Base-by-base conservation (phyloP, 176 grass and related monocot genomes). In the Carex littledalei region DNA sequence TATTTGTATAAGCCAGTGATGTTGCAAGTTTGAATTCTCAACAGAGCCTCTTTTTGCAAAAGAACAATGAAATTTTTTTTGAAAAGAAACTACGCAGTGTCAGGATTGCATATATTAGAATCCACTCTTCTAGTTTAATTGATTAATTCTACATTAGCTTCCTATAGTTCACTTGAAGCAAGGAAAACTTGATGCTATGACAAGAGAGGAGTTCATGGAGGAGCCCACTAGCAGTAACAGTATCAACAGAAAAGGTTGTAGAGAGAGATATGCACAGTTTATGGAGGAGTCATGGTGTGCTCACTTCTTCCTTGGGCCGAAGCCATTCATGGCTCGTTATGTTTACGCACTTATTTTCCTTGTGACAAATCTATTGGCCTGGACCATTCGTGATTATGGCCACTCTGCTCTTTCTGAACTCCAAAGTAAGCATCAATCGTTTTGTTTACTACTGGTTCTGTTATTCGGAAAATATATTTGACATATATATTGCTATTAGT, bases 301-400 rank as follows among this genome's bases (percentile, higher is more conserved):
- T 26, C 65, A 78, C 64, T 81, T 89, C 10, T 91, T 86, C 60
- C 41, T 87, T 0, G 84, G 91, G 0, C 96, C 93, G 0, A 95
- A 95, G 80, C 93, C 93, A 11, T 90, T 88, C 86, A 59, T 99
- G 85, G 96, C 96, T 16, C 84, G 96, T 6, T 99, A 88, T 83
- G 54, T 94, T 67, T 99, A 99, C 81, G 90, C 93, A 24, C 84
- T 99, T 90, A 89, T 99, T 75, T 99, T 99, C 83, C 90, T 99
- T 3, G 81, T 84, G 32, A 92, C 93, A 61, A 94, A 92, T 88
- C 90, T 99, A 34, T 85, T 99, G 58, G 96, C 93, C 16, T 99
- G 96, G 96, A 92, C 87, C n/a, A 80, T 92, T 18, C 91, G 96
- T 63, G 96, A 99, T 88, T 99, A 94, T 54, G 96, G 96, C 81